Base-by-base conservation (phyloP, 2,329 filamentous ascomycete genomes). In the Alternaria arbusti region DNA sequence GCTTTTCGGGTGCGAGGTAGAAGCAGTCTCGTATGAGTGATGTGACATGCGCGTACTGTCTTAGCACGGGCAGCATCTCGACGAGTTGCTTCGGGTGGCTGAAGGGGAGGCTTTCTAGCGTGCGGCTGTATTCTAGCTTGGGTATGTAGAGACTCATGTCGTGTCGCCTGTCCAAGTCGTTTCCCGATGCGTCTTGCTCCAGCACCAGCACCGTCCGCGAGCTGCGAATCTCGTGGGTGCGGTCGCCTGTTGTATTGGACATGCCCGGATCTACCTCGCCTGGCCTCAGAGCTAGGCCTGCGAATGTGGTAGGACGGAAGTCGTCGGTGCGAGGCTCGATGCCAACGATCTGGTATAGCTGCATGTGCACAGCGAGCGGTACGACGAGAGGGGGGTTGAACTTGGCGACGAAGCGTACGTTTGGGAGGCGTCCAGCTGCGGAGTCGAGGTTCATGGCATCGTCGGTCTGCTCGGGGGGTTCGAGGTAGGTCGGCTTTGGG, bases 61-160 rank as follows among this genome's bases (percentile, higher is more conserved):
- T 85, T 15, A 96, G 66, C 4, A 69, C 69, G 0, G 92, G 91
- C n/a, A 96, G 84, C 74, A 94, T 88, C 57, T 87, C 85, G 7
- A 94, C 82, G 5, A 96, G 82, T 74, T 96, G 92, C 54, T 89
- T 87, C 0, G 93, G 93, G 72, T 96, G 93, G 3, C 88, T 88
- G 73, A 96, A 95, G 0, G 91, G 89, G 30, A 96, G 83, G 59
- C 90, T 88, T 1, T 86, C 86, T 9, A 96, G 78, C 4, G 85
- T 84, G 59, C 89, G 86, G 0, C 89, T 90, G 69, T 90, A 93
- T 9, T 93, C 91, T 3, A 88, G 87, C 77, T 92, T 93, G 58
- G 91, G 88, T 17, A 93, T 87, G 66, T 88, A 88, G 1, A 96
- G 83, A 0, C 86, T 88, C 73, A 90, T 91, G 12, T 80, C 77